phyloP scores from a whole-genome alignment of 148 eudicot genomes.

The Limonium bicolor region DNA sequence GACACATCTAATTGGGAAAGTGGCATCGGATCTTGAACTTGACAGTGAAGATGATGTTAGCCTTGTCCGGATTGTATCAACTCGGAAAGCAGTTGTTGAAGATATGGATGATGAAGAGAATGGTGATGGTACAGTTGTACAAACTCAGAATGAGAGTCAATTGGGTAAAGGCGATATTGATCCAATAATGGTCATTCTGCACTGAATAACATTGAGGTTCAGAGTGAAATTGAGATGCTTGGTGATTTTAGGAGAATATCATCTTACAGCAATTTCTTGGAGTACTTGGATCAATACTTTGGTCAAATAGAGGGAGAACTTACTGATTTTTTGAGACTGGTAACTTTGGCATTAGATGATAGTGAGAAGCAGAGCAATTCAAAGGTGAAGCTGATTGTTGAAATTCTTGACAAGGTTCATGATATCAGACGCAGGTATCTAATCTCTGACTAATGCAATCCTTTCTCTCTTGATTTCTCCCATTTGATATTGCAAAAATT shows the following conservation, averaged over 20 bases:
- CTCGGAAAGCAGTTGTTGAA: constrained; percentile 20
- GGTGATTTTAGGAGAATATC: constrained; percentile 19
- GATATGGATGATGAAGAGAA: constrained; percentile 12
- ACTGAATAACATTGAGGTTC: constrained; percentile 6
- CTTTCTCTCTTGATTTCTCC: too few relatives aligned
- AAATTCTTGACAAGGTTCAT: constrained; percentile 37
- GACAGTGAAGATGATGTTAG: constrained; percentile 16
- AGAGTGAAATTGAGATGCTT: constrained; percentile 8
- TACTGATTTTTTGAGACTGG: constrained; percentile 23
- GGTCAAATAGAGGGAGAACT: constrained; percentile 43
- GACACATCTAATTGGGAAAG: constrained; percentile 44
- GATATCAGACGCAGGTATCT: constrained; percentile 53
- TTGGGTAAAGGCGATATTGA: constrained; percentile 6
- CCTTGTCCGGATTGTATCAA: constrained; percentile 54
- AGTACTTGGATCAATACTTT: constrained; percentile 43
- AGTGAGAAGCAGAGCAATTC: constrained; percentile 23
- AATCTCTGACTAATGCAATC: too few relatives aligned
- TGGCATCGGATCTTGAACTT: constrained; percentile 39
- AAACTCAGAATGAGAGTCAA: constrained; percentile 5
- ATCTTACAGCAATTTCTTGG: constrained; percentile 43
- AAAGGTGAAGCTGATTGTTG: constrained; percentile 27
- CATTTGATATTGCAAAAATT: too few relatives aligned
- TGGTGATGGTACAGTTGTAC: constrained; percentile 11
- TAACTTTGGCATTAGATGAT: constrained; percentile 19
- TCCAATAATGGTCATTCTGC: background rate